Conservation (phyloP, 2,329 filamentous ascomycete genomes). For the Cladobotryum protrusum region DNA sequence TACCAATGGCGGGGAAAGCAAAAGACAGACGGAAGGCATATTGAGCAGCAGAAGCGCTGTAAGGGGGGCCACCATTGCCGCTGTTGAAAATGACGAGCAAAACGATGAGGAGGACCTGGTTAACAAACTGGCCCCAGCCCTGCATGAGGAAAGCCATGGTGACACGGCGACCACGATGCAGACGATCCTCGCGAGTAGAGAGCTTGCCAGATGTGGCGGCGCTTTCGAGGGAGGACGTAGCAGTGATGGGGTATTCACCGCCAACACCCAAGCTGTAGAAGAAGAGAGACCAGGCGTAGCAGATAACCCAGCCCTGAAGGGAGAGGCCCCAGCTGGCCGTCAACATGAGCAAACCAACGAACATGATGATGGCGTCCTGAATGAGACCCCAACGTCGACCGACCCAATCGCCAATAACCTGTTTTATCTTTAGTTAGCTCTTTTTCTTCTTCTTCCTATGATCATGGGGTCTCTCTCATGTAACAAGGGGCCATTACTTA, state of each 20-base stretch:
- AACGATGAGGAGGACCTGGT: conserved; percentile 84
- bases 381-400: conserved; percentile 93
- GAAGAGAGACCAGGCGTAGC: conserved; percentile 92
- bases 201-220: conserved; percentile 78
- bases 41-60: conserved; percentile 70
- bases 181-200: conserved; percentile 85
- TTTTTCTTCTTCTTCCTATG: neutral
- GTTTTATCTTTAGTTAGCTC: conserved; percentile 6
- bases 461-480: neutral
- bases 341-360: conserved; percentile 84
- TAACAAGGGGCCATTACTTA: conserved; percentile 35
- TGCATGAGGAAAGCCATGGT: conserved; percentile 97
- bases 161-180: conserved; percentile 93
- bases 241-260: conserved; percentile 94
- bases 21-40: conserved; percentile 92
- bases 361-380: conserved; percentile 91
- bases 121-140: conserved; percentile 93
- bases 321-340: conserved; percentile 84
- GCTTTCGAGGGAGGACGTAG: conserved; percentile 90
- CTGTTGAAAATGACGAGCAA: conserved; percentile 85
- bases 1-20: conserved; percentile 82
- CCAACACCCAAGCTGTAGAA: conserved; percentile 62
- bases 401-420: conserved; percentile 63
- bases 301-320: conserved; percentile 92
- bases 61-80: conserved; percentile 66